Percentiles rank a stretch among this genome's conserved stretches.
phyloP scores from a whole-genome alignment of 2,329 filamentous ascomycete species.

The Alternaria infectoria region DNA sequence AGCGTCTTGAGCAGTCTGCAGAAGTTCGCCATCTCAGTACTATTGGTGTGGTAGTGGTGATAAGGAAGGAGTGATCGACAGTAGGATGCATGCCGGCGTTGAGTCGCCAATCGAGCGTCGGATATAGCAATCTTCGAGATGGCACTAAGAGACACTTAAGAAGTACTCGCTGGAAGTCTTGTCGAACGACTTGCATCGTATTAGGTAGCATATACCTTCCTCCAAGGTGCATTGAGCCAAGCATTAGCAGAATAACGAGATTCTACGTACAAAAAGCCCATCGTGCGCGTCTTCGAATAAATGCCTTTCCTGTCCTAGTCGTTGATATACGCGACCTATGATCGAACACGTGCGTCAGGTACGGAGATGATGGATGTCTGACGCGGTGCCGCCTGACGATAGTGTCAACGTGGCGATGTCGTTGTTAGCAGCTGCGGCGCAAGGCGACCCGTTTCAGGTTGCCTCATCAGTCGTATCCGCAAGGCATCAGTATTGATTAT shows the following conservation, averaged over 20 bases:
- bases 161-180: neutral
- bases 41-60: neutral
- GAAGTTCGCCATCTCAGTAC: neutral
- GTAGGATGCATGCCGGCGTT: neutral
- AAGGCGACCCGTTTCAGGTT: conserved; percentile 15
- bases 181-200: too few relatives aligned
- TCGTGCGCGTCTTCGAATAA: neutral
- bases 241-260: neutral
- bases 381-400: neutral
- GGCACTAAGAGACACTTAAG: neutral
- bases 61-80: neutral
- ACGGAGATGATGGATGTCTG: neutral
- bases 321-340: neutral
- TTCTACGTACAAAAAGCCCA: neutral
- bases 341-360: neutral
- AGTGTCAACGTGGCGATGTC: conserved; percentile 11
- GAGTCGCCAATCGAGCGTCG: neutral
- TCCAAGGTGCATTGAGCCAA: neutral
- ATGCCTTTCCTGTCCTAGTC: neutral
- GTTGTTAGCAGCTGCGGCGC: conserved; percentile 4
- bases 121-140: neutral
- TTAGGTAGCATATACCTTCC: neutral
- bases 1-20: neutral
- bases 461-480: conserved; percentile 6
- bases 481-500: conserved; percentile 19